phyloP scores from a whole-genome alignment of 202 grass and related monocot genomes.

The Musa balbisiana region DNA sequence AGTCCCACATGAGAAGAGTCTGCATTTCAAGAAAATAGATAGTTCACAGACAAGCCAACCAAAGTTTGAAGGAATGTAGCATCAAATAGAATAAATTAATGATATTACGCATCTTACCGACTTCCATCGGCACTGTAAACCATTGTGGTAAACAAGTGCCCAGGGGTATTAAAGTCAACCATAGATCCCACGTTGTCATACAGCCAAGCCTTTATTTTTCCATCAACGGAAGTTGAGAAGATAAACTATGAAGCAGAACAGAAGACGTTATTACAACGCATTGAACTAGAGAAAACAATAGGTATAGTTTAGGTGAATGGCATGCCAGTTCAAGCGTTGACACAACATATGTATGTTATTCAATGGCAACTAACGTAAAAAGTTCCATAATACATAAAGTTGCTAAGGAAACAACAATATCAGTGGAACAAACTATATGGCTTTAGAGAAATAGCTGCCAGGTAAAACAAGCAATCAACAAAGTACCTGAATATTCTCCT shows the following conservation, averaged over 20 bases:
- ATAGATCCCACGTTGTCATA: constrained; percentile 87
- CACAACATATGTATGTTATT: too few relatives aligned
- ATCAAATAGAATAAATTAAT: not conserved
- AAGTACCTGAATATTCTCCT: constrained; percentile 87
- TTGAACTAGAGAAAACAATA: too few relatives aligned
- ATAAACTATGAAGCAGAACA: constrained; percentile 46
- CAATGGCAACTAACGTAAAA: too few relatives aligned
- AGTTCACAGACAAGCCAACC: not conserved
- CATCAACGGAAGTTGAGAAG: constrained; percentile 87
- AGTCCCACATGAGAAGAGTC: constrained; percentile 94
- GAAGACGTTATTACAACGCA: not conserved
- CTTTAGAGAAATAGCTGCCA: not conserved
- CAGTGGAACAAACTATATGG: too few relatives aligned
- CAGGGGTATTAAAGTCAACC: constrained; percentile 87
- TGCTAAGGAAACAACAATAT: too few relatives aligned
- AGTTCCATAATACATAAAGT: too few relatives aligned
- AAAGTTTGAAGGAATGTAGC: not conserved
- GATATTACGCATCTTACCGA: constrained; percentile 47
- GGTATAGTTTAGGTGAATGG: too few relatives aligned
- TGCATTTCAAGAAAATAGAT: constrained; percentile 29
- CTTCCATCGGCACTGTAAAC: constrained; percentile 87
- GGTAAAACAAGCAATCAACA: constrained; percentile 1
- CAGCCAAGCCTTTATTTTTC: constrained; percentile 98
- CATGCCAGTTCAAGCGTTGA: too few relatives aligned
- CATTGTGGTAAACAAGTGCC: constrained; percentile 92